These are phyloP conservation scores for Sugiyamaella qingdaonensis DNA, from an alignment of 805 yeast genomes.

Conservation along the genomic window DNA sequence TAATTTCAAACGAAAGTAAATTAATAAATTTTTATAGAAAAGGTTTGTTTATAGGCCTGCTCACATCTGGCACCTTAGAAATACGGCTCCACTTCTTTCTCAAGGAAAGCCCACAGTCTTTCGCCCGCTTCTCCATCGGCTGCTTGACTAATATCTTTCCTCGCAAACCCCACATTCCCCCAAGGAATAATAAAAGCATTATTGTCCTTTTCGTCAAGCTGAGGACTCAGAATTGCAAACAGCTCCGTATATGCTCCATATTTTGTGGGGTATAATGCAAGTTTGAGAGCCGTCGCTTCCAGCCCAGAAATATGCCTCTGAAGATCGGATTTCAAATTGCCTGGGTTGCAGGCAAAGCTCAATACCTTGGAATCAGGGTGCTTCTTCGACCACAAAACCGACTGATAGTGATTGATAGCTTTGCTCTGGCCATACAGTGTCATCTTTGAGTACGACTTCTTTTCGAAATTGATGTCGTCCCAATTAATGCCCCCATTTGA, in stretches of 20 bases:
- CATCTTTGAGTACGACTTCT: constrained; percentile 4
- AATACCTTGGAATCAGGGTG: constrained; percentile 34
- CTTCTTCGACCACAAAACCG: constrained; percentile 34
- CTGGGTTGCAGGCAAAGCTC: constrained; percentile 40
- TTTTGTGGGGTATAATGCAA: constrained; percentile 21
- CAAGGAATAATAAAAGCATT: constrained; percentile 41
- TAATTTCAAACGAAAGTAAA: too few species aligned
- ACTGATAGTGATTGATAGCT: constrained; percentile 38
- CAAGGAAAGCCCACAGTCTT: constrained; percentile 36
- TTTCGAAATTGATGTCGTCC: constrained; percentile 32
- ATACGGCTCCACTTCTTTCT: constrained; percentile 22
- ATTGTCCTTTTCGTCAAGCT: constrained; percentile 31
- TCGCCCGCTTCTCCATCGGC: constrained; percentile 33
- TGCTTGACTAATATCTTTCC: constrained; percentile 37
- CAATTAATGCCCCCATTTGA: constrained; percentile 33
- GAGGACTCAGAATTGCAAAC: constrained; percentile 41
- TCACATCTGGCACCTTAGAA: not conserved
- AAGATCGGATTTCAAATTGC: constrained; percentile 36
- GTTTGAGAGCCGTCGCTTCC: not conserved
- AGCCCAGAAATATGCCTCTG: constrained; percentile 23
- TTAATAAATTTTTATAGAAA: too few species aligned
- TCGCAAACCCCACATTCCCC: constrained; percentile 38
- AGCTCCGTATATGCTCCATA: constrained; percentile 45
- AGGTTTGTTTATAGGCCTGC: too few species aligned
- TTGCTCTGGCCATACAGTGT: constrained; percentile 42